Base-by-base conservation (phyloP, 2,329 filamentous ascomycete species). In the Paracamarosporium sp. region DNA sequence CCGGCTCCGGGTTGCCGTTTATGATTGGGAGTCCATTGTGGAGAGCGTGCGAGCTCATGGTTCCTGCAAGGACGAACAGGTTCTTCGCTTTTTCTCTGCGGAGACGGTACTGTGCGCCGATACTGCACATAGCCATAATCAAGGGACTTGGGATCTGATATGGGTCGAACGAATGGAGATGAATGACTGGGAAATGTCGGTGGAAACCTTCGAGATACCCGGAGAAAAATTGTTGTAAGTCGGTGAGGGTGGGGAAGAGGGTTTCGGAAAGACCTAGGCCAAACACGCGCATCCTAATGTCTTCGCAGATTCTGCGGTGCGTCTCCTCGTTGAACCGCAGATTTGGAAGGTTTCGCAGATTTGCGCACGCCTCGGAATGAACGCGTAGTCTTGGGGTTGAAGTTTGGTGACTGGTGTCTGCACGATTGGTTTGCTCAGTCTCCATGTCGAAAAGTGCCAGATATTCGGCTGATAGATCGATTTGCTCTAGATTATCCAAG, bases 171-270 rank as follows among this genome's bases (percentile, higher is more conserved):
- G 74, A 71, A 9, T 70, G 67, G 5, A 75, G 57, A 53, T 77
- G 74, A 20, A 77, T 64, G 22, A 77, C 68, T 0, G 74, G 73
- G 24, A 74, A 60, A 47, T 74, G 72, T 13, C 64, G 65, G 51
- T 76, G 72, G 62, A 76, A 77, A 45, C 69, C 69, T 22, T 68
- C 64, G 25, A 76, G 57, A 53, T 74, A 75, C 12, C 66, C 68
- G 13, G 64, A 63, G 27, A 74, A 57, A 52, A 67, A 76, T 27
- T 65, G 64, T 35, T 70, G 66, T 40, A 75, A 46, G 7, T 69
- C 64, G 30, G 62, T 62, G 7, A 62, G 62, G 33, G 55, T 60
- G 0, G 64, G 64, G 17, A 66, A 31, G n/a, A 62, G 57, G 3
- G 53, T 33, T 28, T 57, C 55, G 7, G 46, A 47, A n/a, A 52